Conservation (phyloP, 805 yeast species). For the Cyberlindnera amylophila region DNA sequence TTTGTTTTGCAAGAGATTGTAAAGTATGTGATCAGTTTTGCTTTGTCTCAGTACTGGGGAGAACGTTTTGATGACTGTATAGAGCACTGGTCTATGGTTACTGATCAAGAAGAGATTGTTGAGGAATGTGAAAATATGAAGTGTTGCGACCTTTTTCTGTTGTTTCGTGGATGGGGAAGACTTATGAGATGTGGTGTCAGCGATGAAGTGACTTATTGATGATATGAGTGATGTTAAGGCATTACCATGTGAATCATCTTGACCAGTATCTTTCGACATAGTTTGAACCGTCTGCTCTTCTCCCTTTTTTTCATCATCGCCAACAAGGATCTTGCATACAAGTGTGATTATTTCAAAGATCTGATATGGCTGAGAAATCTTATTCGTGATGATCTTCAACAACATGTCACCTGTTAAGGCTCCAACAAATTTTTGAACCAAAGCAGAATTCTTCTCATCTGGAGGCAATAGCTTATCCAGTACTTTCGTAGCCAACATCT, state of each 20-base stretch:
- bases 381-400: constrained; percentile 38
- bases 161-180: neutral
- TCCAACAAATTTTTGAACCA: constrained; percentile 36
- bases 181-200: constrained; percentile 14
- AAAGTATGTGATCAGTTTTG: constrained; percentile 18
- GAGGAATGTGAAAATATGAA: constrained; percentile 25
- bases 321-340: constrained; percentile 15
- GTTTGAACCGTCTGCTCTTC: neutral
- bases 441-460: constrained; percentile 36
- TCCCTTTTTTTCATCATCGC: neutral
- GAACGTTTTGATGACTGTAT: constrained; percentile 25
- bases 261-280: neutral
- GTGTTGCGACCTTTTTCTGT: constrained; percentile 7
- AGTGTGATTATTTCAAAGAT: constrained; percentile 38
- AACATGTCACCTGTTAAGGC: constrained; percentile 41
- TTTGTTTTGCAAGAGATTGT: constrained; percentile 21
- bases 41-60: constrained; percentile 14
- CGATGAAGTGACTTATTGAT: constrained; percentile 15
- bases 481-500: constrained; percentile 33
- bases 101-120: constrained; percentile 20
- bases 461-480: constrained; percentile 36
- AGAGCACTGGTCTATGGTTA: constrained; percentile 30
- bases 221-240: constrained; percentile 7
- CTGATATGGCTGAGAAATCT: constrained; percentile 49
- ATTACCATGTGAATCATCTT: neutral